These are phyloP conservation scores for Quercus suber DNA, from an alignment of 306 rosid species.

Conservation along the genomic window DNA sequence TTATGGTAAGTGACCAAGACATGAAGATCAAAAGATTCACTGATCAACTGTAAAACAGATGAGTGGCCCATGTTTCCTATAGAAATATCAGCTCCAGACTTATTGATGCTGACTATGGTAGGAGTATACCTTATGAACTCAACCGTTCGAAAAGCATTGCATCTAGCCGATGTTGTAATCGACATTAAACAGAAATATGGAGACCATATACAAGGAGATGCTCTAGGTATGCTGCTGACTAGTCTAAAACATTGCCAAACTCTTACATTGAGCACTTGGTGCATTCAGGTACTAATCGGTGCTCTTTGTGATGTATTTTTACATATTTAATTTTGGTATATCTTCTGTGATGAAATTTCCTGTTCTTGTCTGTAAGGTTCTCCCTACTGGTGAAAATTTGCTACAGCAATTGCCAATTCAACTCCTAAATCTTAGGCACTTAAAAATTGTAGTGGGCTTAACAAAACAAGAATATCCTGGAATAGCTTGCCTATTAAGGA, in stretches of 20 bases:
- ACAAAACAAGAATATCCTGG: slow-evolving; percentile 13
- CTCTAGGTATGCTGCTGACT: background rate
- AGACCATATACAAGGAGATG: slow-evolving; percentile 19
- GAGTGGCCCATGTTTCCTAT: slow-evolving; percentile 13
- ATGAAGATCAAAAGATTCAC: slow-evolving; percentile 2
- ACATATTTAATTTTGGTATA: background rate
- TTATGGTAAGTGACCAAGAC: slow-evolving; percentile 8
- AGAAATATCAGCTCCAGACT: slow-evolving; percentile 4
- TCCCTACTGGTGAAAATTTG: slow-evolving; percentile 14
- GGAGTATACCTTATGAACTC: slow-evolving; percentile 10
- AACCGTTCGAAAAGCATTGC: background rate
- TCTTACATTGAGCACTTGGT: slow-evolving; percentile 5
- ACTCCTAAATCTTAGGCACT: background rate
- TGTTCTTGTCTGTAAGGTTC: background rate
- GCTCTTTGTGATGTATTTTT: too few relatives aligned
- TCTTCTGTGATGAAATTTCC: background rate
- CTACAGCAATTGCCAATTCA: slow-evolving; percentile 7
- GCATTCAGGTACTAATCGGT: slow-evolving; percentile 7
- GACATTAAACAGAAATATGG: slow-evolving; percentile 2
- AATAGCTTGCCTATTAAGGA: slow-evolving; percentile 11
- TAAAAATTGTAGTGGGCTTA: slow-evolving; percentile 5
- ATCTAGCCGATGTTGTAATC: background rate
- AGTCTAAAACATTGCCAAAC: slow-evolving; percentile 10
- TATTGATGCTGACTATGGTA: background rate
- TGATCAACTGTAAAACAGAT: slow-evolving; percentile 12